phyloP scores from a whole-genome alignment of 371 early-diverging fungal species.

The Syncephalastrum contaminatum region DNA sequence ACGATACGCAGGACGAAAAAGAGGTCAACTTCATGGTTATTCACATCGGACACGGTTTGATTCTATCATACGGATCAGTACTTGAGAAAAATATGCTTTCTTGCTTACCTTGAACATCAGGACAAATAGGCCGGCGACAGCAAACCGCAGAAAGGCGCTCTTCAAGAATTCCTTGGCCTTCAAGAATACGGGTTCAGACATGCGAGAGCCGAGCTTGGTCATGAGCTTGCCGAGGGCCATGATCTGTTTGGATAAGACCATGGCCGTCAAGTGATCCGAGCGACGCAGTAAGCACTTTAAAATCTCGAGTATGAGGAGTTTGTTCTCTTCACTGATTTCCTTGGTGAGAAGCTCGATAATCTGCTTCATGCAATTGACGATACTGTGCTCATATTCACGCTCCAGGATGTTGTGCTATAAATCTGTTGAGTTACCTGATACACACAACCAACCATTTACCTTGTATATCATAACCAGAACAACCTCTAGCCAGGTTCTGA shows the following conservation, averaged over 20 bases:
- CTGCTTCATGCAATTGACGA: constrained; percentile 49
- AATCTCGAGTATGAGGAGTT: constrained; percentile 54
- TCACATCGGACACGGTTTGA: constrained; percentile 40
- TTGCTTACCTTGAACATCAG: constrained; percentile 55
- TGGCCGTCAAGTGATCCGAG: constrained; percentile 61
- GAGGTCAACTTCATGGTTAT: constrained; percentile 50
- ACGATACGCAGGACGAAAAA: constrained; percentile 59
- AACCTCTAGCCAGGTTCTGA: constrained; percentile 59
- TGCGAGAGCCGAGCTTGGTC: constrained; percentile 45
- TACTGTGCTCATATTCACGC: constrained; percentile 33
- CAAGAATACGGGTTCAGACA: constrained; percentile 52
- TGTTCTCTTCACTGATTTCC: constrained; percentile 63
- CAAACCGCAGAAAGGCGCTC: constrained; percentile 58
- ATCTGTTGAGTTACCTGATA: background rate
- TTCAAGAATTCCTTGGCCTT: constrained; percentile 59
- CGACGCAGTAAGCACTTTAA: constrained; percentile 52
- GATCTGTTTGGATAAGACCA: constrained; percentile 61
- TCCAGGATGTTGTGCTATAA: constrained; percentile 51
- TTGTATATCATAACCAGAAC: constrained; percentile 60
- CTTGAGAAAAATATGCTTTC: background rate
- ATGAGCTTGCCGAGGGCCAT: constrained; percentile 57
- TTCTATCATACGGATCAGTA: constrained; percentile 26
- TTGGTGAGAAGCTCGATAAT: constrained; percentile 43
- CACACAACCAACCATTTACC: constrained; percentile 23
- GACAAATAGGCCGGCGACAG: constrained; percentile 62